Percentiles rank a stretch among this genome's conserved stretches.
Conservation (phyloP, 345 rosid species). For the Citropsis articulata region DNA sequence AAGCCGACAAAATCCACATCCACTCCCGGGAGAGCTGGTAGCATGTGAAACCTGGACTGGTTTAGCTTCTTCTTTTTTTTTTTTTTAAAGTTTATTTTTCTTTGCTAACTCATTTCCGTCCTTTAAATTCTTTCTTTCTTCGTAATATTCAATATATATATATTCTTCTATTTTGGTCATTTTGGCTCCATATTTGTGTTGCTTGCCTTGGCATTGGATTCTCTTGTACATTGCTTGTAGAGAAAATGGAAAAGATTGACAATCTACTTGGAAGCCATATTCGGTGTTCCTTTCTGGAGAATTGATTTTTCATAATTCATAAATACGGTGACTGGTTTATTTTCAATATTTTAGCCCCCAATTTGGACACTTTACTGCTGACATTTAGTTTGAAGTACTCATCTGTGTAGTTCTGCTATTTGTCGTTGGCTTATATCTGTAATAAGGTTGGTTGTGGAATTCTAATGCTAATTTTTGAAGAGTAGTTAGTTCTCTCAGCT, state of each 20-base stretch:
- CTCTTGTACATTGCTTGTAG: conserved; percentile 53
- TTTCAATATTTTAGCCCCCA: background rate
- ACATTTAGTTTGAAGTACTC: background rate
- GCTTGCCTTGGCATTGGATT: conserved; percentile 36
- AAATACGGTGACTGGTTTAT: conserved; percentile 8
- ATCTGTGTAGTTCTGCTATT: too few species aligned
- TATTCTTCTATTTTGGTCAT: conserved; percentile 8
- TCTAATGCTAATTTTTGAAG: background rate
- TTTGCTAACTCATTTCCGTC: conserved; percentile 13
- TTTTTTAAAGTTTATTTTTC: background rate
- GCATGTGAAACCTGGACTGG: conserved; percentile 50
- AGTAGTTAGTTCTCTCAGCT: too few species aligned
- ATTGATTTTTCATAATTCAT: background rate
- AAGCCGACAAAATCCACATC: conserved; percentile 65
- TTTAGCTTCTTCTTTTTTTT: conserved; percentile 15
- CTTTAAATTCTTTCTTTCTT: background rate
- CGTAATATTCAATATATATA: conserved; percentile 22
- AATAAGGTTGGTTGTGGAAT: background rate
- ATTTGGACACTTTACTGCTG: background rate
- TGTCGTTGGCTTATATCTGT: background rate
- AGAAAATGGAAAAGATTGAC: conserved; percentile 21
- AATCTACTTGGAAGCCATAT: conserved; percentile 3
- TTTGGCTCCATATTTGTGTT: conserved; percentile 23
- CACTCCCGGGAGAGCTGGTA: conserved; percentile 69
- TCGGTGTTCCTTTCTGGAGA: background rate